Percentiles rank a stretch among this genome's conserved stretches.
Conservation (phyloP, 2,329 filamentous ascomycete genomes). For the Sarocladium kiliense region DNA sequence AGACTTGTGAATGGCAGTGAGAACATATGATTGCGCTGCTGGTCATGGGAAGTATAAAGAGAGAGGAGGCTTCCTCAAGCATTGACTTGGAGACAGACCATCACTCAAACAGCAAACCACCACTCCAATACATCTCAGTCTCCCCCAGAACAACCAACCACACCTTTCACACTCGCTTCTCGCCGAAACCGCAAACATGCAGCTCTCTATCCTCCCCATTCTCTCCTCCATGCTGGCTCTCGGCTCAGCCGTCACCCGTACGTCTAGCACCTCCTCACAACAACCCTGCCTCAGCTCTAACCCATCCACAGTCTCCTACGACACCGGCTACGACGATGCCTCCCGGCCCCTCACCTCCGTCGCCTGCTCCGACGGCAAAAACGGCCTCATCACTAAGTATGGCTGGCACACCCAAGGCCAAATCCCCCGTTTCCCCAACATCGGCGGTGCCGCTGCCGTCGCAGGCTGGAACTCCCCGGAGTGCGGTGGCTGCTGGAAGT, state of each 20-base stretch:
- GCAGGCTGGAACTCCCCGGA: constrained; percentile 49
- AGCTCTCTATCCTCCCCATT: constrained; percentile 30
- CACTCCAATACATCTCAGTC: neutral
- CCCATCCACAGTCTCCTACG: constrained; percentile 56
- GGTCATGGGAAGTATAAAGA: neutral
- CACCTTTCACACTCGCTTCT: neutral
- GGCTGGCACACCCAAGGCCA: constrained; percentile 51
- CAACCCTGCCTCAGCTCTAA: neutral
- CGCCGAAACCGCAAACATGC: constrained; percentile 32
- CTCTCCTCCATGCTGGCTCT: constrained; percentile 27
- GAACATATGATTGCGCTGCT: too few species aligned
- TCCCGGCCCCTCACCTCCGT: constrained; percentile 50
- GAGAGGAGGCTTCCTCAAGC: neutral
- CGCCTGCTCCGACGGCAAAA: constrained; percentile 62
- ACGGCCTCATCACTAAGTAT: constrained; percentile 61
- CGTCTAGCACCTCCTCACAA: constrained; percentile 6
- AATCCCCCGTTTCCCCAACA: constrained; percentile 46
- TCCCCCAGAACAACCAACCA: neutral
- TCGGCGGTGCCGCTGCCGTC: constrained; percentile 50
- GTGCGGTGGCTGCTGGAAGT: constrained; percentile 56
- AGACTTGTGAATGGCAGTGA: too few species aligned
- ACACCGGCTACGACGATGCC: constrained; percentile 59
- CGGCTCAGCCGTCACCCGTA: constrained; percentile 30
- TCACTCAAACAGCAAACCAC: neutral
- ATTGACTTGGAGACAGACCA: neutral